Conservation (phyloP, 345 rosid species). For the Hevea brasiliensis region DNA sequence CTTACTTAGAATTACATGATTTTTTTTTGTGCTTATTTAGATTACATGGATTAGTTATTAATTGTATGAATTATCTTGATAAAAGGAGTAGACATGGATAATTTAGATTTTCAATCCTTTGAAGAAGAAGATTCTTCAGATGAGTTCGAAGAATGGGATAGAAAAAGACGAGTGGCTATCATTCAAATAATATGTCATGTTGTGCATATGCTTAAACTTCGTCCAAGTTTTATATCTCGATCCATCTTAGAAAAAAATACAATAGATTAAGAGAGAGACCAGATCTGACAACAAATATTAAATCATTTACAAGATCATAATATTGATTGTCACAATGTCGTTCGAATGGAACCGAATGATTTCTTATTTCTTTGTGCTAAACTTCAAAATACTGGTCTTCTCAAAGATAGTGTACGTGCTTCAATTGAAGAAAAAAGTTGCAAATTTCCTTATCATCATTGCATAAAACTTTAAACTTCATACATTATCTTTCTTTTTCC, state of each 20-base stretch:
- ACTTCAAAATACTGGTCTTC: not conserved
- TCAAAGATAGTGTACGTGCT: not conserved
- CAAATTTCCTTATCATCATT: not conserved
- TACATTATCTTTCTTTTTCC: not conserved
- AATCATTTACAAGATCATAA: not conserved
- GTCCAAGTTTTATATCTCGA: not conserved
- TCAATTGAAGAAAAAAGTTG: not conserved
- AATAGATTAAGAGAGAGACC: too few relatives aligned
- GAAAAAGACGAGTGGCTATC: not conserved
- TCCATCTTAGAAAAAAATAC: not conserved
- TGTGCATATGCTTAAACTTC: not conserved
- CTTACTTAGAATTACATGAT: too few relatives aligned
- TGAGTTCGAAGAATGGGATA: constrained; percentile 3
- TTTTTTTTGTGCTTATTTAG: too few relatives aligned
- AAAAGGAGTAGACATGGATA: too few relatives aligned
- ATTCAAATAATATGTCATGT: not conserved
- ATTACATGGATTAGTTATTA: too few relatives aligned
- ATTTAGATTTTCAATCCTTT: not conserved
- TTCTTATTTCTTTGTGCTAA: not conserved
- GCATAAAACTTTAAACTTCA: not conserved
- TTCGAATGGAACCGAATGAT: not conserved
- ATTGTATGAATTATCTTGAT: too few relatives aligned
- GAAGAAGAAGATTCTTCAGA: not conserved
- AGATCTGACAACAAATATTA: too few relatives aligned
- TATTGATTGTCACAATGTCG: not conserved